Percentiles rank a stretch among this genome's conserved stretches.
Evolutionary conservation across 306 rosid species (phyloP).

Genomic region (Cicer chorassanicum): DNA sequence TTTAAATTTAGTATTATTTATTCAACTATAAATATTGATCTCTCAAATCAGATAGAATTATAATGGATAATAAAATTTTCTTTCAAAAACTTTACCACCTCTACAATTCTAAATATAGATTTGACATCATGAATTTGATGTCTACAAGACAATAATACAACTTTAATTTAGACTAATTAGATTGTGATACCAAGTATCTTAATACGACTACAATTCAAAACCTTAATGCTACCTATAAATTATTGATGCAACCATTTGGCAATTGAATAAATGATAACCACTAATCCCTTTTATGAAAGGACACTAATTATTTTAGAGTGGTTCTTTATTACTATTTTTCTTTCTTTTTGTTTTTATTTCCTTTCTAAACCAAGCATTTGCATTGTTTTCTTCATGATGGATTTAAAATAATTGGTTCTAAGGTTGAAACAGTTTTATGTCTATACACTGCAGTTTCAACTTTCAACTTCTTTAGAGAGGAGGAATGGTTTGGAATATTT

Average conservation of each 20-base stretch:
- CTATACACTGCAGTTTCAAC: conserved; percentile 39
- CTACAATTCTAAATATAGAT: too few relatives aligned
- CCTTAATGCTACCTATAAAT: conserved; percentile 23
- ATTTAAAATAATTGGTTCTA: conserved; percentile 41
- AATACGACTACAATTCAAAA: not conserved
- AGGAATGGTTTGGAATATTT: conserved; percentile 52
- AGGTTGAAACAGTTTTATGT: conserved; percentile 12
- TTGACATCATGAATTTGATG: too few relatives aligned
- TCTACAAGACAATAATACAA: too few relatives aligned
- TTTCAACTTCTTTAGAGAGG: conserved; percentile 37
- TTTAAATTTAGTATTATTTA: too few relatives aligned
- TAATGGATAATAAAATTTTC: too few relatives aligned
- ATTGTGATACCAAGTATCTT: not conserved
- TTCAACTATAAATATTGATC: too few relatives aligned
- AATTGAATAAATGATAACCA: conserved; percentile 43
- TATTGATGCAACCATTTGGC: conserved; percentile 29
- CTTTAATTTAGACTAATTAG: too few relatives aligned
- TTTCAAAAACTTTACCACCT: too few relatives aligned
- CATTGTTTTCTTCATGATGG: conserved; percentile 8
- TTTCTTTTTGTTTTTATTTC: not conserved
- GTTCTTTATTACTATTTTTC: not conserved
- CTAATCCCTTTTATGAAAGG: conserved; percentile 37
- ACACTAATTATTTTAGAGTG: conserved; percentile 39
- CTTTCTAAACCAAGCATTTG: conserved; percentile 5
- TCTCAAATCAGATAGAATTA: too few relatives aligned